phyloP scores from a whole-genome alignment of 257 asterid species.

The Nyctanthes arbortristis region DNA sequence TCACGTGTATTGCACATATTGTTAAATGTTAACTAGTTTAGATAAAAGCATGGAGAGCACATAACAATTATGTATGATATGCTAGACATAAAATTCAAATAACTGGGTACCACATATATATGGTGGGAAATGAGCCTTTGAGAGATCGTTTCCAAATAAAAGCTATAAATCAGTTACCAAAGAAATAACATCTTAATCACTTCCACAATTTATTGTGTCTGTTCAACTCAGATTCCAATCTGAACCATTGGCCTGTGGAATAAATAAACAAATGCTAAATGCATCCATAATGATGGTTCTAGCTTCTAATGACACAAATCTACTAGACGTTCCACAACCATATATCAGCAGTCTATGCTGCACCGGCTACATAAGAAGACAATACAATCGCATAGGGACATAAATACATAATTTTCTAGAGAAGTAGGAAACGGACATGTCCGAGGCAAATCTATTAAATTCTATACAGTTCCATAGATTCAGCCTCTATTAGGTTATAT shows the following conservation, averaged over 20 bases:
- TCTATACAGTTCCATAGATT: too few relatives aligned
- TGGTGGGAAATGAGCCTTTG: too few relatives aligned
- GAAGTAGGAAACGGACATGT: too few relatives aligned
- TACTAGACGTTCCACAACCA: background rate
- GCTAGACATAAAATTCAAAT: background rate
- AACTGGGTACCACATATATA: background rate
- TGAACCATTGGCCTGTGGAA: background rate
- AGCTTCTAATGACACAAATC: background rate
- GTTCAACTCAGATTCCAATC: slow-evolving; percentile 6
- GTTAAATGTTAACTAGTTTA: too few relatives aligned
- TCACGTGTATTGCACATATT: too few relatives aligned
- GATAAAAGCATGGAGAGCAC: too few relatives aligned
- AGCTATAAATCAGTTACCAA: background rate
- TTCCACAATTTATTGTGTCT: background rate
- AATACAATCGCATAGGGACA: background rate
- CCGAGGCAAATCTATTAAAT: too few relatives aligned
- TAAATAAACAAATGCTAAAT: slow-evolving; percentile 1
- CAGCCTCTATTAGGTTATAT: too few relatives aligned
- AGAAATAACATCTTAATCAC: slow-evolving; percentile 1
- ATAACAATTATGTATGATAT: background rate
- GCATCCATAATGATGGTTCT: background rate
- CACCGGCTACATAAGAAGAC: too few relatives aligned
- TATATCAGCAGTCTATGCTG: too few relatives aligned
- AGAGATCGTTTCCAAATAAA: too few relatives aligned
- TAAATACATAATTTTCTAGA: background rate